Conservation (phyloP, 106 monocot species). For the Alisma plantagoaquatica region DNA sequence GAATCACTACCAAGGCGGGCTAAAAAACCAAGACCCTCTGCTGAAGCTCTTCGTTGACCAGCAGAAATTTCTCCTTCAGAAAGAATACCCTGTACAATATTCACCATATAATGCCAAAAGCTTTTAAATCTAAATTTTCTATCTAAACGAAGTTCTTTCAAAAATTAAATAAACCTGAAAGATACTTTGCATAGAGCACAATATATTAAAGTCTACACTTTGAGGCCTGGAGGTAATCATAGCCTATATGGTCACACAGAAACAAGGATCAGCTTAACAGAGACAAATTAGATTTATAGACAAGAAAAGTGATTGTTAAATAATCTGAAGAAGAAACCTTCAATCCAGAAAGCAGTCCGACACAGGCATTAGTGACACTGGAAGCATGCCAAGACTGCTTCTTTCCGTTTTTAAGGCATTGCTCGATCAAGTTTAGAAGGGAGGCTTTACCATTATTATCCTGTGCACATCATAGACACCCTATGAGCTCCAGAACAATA, state of each 20-base stretch:
- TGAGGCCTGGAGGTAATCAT: slow-evolving; percentile 41
- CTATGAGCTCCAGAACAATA: no score
- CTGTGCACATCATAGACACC: no score
- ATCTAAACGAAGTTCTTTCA: background rate
- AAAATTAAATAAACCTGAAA: slow-evolving; percentile 45
- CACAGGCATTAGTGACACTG: slow-evolving; percentile 81
- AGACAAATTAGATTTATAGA: background rate
- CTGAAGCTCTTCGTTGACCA: slow-evolving; percentile 77
- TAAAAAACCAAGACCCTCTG: slow-evolving; percentile 84
- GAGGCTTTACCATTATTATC: slow-evolving; percentile 52
- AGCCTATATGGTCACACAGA: slow-evolving; percentile 17
- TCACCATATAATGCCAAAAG: background rate
- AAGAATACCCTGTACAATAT: slow-evolving; percentile 38
- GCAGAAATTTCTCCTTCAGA: slow-evolving; percentile 57
- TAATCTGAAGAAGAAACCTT: slow-evolving; percentile 36
- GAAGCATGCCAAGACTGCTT: slow-evolving; percentile 56
- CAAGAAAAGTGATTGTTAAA: no score
- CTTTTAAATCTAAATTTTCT: background rate
- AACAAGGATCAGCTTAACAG: background rate
- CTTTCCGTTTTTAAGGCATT: slow-evolving; percentile 64
- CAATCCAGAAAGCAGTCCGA: slow-evolving; percentile 66
- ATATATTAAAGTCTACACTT: slow-evolving; percentile 41
- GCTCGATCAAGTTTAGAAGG: slow-evolving; percentile 64
- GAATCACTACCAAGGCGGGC: slow-evolving; percentile 83
- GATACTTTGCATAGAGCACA: slow-evolving; percentile 57